Percentiles rank a stretch among this genome's conserved stretches.
phyloP scores from a whole-genome alignment of 2,329 filamentous ascomycete species.

The Aureobasidium uvarum region DNA sequence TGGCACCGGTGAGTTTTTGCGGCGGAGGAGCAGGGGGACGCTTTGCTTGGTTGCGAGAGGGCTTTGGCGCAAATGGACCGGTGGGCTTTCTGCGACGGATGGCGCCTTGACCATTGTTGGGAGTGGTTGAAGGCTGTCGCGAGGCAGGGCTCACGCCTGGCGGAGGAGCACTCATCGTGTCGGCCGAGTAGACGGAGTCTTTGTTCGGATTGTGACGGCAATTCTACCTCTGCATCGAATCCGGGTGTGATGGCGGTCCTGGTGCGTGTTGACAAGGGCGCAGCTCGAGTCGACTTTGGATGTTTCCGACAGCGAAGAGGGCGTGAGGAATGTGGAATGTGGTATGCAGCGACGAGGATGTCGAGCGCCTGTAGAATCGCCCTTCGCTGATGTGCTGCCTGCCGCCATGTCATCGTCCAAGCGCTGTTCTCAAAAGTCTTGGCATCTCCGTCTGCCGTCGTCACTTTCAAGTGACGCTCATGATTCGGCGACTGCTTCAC shows the following conservation, averaged over 20 bases:
- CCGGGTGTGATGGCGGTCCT: neutral
- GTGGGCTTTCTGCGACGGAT: constrained; percentile 39
- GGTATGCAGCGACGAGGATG: neutral
- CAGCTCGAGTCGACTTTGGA: neutral
- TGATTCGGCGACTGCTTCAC: neutral
- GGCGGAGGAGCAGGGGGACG: constrained; percentile 27
- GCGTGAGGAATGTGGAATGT: constrained; percentile 4
- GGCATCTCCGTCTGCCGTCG: neutral
- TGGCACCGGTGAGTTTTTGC: constrained; percentile 25
- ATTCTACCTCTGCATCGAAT: constrained; percentile 7
- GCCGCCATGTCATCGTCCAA: constrained; percentile 11
- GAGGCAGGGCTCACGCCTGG: constrained; percentile 34
- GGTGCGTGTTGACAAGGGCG: neutral
- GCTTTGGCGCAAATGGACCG: constrained; percentile 28
- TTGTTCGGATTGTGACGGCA: neutral
- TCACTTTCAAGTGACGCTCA: neutral
- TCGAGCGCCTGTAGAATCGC: neutral
- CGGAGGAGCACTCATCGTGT: constrained; percentile 39
- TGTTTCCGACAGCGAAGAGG: neutral
- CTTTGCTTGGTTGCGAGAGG: constrained; percentile 1
- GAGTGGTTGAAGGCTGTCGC: constrained; percentile 37
- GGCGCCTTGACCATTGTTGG: constrained; percentile 39
- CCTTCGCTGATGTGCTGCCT: neutral
- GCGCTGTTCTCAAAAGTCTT: neutral
- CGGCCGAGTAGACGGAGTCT: constrained; percentile 2